Evolutionary conservation across 768 basidiomycete genomes (phyloP), one percentile per base, ranked within the genome.

Genomic region (Wakefieldia striispora): DNA sequence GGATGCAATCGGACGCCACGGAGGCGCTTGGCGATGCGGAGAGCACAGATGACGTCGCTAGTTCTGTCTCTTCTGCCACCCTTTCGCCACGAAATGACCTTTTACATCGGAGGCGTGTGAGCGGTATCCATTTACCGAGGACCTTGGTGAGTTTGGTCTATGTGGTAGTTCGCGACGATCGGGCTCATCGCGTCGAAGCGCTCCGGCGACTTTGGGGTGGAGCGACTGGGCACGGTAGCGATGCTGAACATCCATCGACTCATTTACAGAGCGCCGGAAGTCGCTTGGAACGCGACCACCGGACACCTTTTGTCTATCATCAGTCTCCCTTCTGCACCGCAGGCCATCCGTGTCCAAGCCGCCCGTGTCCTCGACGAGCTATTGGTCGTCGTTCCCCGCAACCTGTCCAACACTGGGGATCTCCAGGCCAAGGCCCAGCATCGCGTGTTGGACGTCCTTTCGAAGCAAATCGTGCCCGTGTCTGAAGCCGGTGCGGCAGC

Each of bases 161-260:
- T 19, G 37, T 19, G n/a, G 17, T 10, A 11, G 36, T 36, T 45
- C 0, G 26, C 27, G 9, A 38, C 41, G n/a, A 29, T 47, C 6
- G 34, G 7, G 43, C 49, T 46, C 29, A 40, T 16, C 6, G 24
- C 26, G n/a, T 55, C 41, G 20, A 51, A 93, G 89, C 80, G 88
- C n/a, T 79, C 88, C 0, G 91, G 90, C 0, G 95, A 99, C 55
- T 98, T 97, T 71, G 91, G 92, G n/a, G 85, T 97, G 49, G 81
- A 81, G 51, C 91, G 91, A 62, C 72, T 97, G 20, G 88, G 92
- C 9, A 79, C 81, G 1, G 85, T 95, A 10, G 78, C 86, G 0
- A 75, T 83, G 57, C 76, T 91, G 45, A 99, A 97, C 61, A 84
- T 97, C 21, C 83, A 90, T 62, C 84, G 95, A 4, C 75, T 99